These are phyloP conservation scores for Begonia peltatifolia DNA, from an alignment of 306 rosid species.

Conservation along the genomic window DNA sequence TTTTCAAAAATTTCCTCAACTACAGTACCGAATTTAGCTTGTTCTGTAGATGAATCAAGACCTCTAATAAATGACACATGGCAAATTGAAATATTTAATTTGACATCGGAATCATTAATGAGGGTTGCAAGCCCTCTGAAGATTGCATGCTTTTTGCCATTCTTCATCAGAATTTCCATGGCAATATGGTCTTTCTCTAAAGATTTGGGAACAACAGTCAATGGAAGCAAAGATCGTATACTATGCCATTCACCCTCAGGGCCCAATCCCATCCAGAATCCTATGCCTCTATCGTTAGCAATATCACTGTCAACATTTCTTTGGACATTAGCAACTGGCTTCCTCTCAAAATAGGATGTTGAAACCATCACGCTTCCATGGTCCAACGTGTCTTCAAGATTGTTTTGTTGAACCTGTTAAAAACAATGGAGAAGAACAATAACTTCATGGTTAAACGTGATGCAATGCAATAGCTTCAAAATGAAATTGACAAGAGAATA, in stretches of 20 bases:
- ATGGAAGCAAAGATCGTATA: conserved; percentile 76
- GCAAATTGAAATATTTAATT: conserved; percentile 40
- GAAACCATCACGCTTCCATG: conserved; percentile 46
- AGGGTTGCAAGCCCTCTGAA: conserved; percentile 81
- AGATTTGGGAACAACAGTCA: conserved; percentile 62
- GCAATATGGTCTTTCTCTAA: conserved; percentile 56
- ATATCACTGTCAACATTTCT: conserved; percentile 33
- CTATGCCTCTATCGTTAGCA: conserved; percentile 44
- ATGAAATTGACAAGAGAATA: not conserved
- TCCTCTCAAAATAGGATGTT: conserved; percentile 77
- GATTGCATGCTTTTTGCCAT: conserved; percentile 84
- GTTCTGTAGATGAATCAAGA: conserved; percentile 18
- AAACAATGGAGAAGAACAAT: conserved; percentile 1
- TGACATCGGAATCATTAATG: conserved; percentile 70
- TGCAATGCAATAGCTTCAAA: conserved; percentile 5
- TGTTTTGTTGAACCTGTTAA: conserved; percentile 36
- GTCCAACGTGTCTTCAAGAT: conserved; percentile 31
- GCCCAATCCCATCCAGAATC: conserved; percentile 70
- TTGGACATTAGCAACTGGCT: conserved; percentile 47
- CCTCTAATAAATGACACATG: conserved; percentile 30
- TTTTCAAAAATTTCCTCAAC: conserved; percentile 63
- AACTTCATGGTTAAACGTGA: too few species aligned
- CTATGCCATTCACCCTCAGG: conserved; percentile 59
- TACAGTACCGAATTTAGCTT: conserved; percentile 14
- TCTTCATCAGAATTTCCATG: conserved; percentile 78